Percentiles rank a stretch among this genome's conserved stretches.
These are phyloP conservation scores for Fusarium stilboides DNA, from an alignment of 2,329 filamentous ascomycete species.

Conservation along the genomic window DNA sequence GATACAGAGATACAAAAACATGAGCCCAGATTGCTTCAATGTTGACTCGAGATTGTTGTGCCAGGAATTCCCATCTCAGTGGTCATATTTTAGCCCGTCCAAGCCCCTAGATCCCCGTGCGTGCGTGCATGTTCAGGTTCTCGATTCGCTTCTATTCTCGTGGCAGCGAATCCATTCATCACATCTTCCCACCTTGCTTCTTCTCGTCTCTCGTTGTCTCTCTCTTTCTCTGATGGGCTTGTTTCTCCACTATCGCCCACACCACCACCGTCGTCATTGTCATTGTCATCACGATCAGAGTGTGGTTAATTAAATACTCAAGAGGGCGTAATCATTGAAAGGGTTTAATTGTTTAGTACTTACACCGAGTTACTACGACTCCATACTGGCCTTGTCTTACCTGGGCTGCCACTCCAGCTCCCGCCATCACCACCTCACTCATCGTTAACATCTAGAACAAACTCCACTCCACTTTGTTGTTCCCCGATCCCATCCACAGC, in stretches of 20 bases:
- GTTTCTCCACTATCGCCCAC: slow-evolving; percentile 36
- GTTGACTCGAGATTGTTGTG: slow-evolving; percentile 23
- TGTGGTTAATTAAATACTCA: slow-evolving; percentile 10
- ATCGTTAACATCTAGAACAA: slow-evolving; percentile 42
- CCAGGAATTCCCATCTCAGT: slow-evolving; percentile 19
- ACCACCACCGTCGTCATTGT: slow-evolving; percentile 32
- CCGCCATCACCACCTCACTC: slow-evolving; percentile 35
- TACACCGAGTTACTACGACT: neutral
- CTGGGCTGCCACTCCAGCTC: slow-evolving; percentile 35
- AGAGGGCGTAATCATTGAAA: neutral
- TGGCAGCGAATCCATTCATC: slow-evolving; percentile 17
- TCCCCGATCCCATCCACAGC: slow-evolving; percentile 28
- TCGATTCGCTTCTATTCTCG: slow-evolving; percentile 25
- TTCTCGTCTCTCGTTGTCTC: slow-evolving; percentile 12
- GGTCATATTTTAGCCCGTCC: slow-evolving; percentile 31
- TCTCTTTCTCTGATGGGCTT: slow-evolving; percentile 15
- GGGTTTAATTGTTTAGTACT: slow-evolving; percentile 3
- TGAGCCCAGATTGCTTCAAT: slow-evolving; percentile 4
- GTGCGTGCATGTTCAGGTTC: slow-evolving; percentile 35
- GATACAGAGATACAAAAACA: slow-evolving; percentile 22
- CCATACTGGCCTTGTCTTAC: slow-evolving; percentile 23
- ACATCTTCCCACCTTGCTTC: slow-evolving; percentile 19
- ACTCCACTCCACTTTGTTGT: slow-evolving; percentile 43
- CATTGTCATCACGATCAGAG: slow-evolving; percentile 10
- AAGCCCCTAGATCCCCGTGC: slow-evolving; percentile 25